Percentiles rank a stretch among this genome's conserved stretches.
These are phyloP conservation scores for Candida dajiaensis DNA, from an alignment of 805 yeast genomes.

Conservation along the genomic window DNA sequence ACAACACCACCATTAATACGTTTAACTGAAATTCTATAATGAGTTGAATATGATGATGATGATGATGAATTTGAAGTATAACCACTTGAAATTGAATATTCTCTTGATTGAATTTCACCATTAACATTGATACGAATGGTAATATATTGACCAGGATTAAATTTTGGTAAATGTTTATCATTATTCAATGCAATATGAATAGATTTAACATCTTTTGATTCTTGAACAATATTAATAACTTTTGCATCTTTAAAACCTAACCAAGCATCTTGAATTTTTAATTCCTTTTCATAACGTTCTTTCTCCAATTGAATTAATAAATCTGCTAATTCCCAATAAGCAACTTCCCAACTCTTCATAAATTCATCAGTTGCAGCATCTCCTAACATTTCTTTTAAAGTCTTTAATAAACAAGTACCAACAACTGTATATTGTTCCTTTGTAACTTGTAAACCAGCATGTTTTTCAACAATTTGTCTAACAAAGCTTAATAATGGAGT, in stretches of 20 bases:
- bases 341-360: slow-evolving; percentile 57
- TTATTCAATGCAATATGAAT: slow-evolving; percentile 44
- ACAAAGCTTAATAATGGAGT: slow-evolving; percentile 49
- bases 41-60: slow-evolving; percentile 15
- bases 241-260: slow-evolving; percentile 48
- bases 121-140: slow-evolving; percentile 31
- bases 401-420: slow-evolving; percentile 48
- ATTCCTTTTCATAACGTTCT: slow-evolving; percentile 34
- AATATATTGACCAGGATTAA: slow-evolving; percentile 35
- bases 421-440: slow-evolving; percentile 67
- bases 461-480: slow-evolving; percentile 55
- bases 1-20: slow-evolving; percentile 41
- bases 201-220: slow-evolving; percentile 42
- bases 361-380: slow-evolving; percentile 54
- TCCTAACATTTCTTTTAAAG: slow-evolving; percentile 51
- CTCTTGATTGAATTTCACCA: slow-evolving; percentile 44
- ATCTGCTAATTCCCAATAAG: slow-evolving; percentile 59
- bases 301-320: slow-evolving; percentile 51
- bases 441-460: slow-evolving; percentile 54
- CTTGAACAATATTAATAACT: slow-evolving; percentile 36
- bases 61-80: too few relatives aligned
- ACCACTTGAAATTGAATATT: slow-evolving; percentile 49
- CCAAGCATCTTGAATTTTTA: slow-evolving; percentile 41
- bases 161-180: slow-evolving; percentile 28
- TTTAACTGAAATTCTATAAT: slow-evolving; percentile 56